A percentile compares a stretch with the other conserved stretches of the same genome.
Conservation (phyloP, 768 basidiomycete genomes). For the Stropharia rugosoannulata region DNA sequence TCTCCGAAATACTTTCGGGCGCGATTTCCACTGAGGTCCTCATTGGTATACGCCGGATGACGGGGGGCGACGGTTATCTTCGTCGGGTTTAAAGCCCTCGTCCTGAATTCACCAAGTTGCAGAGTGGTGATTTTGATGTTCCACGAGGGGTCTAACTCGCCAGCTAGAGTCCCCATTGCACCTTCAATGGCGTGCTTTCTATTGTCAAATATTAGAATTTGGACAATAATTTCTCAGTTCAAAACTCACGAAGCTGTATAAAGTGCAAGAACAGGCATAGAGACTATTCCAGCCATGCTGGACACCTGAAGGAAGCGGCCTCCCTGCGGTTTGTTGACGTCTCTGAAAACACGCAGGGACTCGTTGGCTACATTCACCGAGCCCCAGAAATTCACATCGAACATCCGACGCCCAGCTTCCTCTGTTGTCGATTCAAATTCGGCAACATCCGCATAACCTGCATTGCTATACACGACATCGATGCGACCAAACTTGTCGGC, state of each 20-base stretch:
- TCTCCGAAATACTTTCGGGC: not conserved
- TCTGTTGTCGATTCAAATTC: not conserved
- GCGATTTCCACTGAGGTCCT: not conserved
- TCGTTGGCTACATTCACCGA: not conserved
- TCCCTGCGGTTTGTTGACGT: not conserved
- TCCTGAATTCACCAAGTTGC: not conserved
- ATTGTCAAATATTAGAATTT: not conserved
- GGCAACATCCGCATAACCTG: not conserved
- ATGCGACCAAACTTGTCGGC: not conserved
- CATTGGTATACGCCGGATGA: not conserved
- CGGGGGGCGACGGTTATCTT: not conserved
- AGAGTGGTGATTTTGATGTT: not conserved
- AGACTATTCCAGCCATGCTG: not conserved
- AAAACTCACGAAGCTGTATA: not conserved
- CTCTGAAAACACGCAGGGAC: not conserved
- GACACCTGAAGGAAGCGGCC: not conserved
- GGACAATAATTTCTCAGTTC: not conserved
- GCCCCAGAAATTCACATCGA: not conserved
- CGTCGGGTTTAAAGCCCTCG: not conserved
- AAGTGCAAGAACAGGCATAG: not conserved
- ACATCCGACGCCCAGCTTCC: not conserved
- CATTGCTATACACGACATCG: conserved; percentile 9
- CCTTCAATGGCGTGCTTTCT: not conserved
- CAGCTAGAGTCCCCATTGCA: not conserved
- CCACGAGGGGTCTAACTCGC: not conserved